Conservation (phyloP, 2,329 filamentous ascomycete genomes). For the Talaromyces sp. region DNA sequence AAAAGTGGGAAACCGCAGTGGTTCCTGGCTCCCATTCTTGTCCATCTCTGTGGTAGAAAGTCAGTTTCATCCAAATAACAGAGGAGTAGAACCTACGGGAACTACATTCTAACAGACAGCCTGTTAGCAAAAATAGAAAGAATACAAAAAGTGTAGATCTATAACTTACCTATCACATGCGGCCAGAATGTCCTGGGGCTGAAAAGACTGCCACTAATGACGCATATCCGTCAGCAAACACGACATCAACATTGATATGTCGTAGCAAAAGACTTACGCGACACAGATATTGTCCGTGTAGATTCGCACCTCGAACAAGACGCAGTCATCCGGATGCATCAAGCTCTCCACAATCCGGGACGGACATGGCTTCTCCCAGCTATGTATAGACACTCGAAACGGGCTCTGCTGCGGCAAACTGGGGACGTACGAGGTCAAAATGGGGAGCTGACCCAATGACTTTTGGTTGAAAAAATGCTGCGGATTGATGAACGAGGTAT, state of each 20-base stretch:
- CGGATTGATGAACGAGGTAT: constrained; percentile 2
- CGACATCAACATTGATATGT: not conserved
- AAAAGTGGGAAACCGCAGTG: constrained; percentile 68
- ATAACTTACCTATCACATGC: constrained; percentile 45
- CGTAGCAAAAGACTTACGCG: constrained; percentile 45
- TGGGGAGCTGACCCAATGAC: constrained; percentile 47
- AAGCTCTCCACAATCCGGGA: constrained; percentile 53
- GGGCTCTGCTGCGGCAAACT: constrained; percentile 52
- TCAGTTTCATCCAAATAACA: constrained; percentile 9
- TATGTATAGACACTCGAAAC: constrained; percentile 70
- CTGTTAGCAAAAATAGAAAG: not conserved
- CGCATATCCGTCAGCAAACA: not conserved
- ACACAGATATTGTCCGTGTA: constrained; percentile 62
- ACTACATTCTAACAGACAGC: constrained; percentile 23
- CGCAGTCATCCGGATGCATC: constrained; percentile 50
- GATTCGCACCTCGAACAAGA: constrained; percentile 61
- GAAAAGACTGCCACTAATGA: constrained; percentile 49
- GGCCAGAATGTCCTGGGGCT: constrained; percentile 47
- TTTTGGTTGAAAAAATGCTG: constrained; percentile 38
- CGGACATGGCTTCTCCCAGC: constrained; percentile 59
- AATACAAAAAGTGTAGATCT: not conserved
- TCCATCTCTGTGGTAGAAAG: constrained; percentile 32
- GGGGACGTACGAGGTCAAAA: constrained; percentile 66
- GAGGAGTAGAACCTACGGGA: constrained; percentile 21
- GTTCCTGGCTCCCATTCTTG: constrained; percentile 53